Percentiles rank a stretch among this genome's conserved stretches.
Evolutionary conservation across 2,329 filamentous ascomycete genomes (phyloP).

Genomic region (Monilinia fructicola): DNA sequence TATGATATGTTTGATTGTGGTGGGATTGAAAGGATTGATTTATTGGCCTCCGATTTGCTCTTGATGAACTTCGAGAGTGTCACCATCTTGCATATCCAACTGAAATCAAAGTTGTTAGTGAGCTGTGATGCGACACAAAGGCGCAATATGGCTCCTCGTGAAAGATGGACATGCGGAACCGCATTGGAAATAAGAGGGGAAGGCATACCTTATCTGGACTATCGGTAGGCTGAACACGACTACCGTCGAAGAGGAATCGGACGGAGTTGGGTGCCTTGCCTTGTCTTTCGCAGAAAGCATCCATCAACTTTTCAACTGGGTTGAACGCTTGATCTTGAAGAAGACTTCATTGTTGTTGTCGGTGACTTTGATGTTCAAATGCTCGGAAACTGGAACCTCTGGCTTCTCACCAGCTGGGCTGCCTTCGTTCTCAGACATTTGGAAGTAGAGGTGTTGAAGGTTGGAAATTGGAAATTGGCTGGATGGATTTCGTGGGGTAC

Average conservation of each 20-base stretch:
- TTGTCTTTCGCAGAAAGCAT: slow-evolving; percentile 94
- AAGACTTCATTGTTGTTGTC: slow-evolving; percentile 99
- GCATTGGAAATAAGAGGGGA: neutral
- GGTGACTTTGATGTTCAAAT: slow-evolving; percentile 98
- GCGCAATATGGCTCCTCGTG: neutral
- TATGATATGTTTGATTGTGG: slow-evolving; percentile 21
- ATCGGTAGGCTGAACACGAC: slow-evolving; percentile 83
- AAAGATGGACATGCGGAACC: no score
- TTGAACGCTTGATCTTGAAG: slow-evolving; percentile 99
- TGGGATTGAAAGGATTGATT: neutral
- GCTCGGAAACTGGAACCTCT: slow-evolving; percentile 56
- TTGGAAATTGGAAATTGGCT: neutral
- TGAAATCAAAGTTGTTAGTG: slow-evolving; percentile 43
- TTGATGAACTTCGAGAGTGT: slow-evolving; percentile 95
- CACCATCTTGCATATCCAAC: slow-evolving; percentile 96
- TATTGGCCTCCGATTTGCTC: slow-evolving; percentile 83
- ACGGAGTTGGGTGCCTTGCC: slow-evolving; percentile 84
- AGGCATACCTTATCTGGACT: slow-evolving; percentile 84
- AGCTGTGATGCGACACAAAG: slow-evolving; percentile 12
- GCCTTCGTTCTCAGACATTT: slow-evolving; percentile 48
- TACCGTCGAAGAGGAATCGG: slow-evolving; percentile 94
- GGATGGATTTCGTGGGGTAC: slow-evolving; percentile 12
- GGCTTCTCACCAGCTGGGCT: slow-evolving; percentile 44
- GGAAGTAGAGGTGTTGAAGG: slow-evolving; percentile 25
- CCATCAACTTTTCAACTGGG: slow-evolving; percentile 97